Evolutionary conservation across 805 yeast species (phyloP).

Genomic region (Hanseniaspora jakobsenii): DNA sequence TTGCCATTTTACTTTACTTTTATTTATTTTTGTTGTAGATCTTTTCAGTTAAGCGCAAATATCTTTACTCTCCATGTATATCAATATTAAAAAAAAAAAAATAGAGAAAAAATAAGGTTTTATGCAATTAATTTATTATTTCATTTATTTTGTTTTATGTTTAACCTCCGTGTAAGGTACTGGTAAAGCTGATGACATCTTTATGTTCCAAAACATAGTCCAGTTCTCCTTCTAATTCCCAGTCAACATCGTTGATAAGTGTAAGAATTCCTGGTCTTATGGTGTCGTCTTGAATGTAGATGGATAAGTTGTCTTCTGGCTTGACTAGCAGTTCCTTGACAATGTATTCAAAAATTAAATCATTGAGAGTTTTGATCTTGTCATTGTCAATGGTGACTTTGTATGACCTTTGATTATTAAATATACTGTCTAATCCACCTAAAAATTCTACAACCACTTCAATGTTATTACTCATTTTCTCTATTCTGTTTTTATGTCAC

Average conservation of each 20-base stretch:
- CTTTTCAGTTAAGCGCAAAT: too few species aligned
- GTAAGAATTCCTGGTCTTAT: conserved; percentile 89
- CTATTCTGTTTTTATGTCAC: neutral
- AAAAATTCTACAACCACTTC: conserved; percentile 31
- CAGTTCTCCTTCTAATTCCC: conserved; percentile 90
- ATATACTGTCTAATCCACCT: conserved; percentile 80
- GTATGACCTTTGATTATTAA: conserved; percentile 45
- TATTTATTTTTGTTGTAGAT: too few species aligned
- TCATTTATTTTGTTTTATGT: neutral
- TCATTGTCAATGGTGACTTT: conserved; percentile 36
- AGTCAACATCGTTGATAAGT: conserved; percentile 84
- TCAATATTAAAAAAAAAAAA: neutral
- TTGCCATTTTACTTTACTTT: too few species aligned
- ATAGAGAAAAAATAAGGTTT: neutral
- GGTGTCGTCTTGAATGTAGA: conserved; percentile 69
- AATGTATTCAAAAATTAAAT: conserved; percentile 43
- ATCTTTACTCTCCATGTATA: too few species aligned
- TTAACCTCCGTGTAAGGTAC: conserved; percentile 89
- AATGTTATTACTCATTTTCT: neutral
- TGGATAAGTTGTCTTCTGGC: conserved; percentile 51
- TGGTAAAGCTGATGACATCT: conserved; percentile 75
- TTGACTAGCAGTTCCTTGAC: conserved; percentile 39
- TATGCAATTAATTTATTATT: neutral
- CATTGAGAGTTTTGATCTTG: conserved; percentile 27
- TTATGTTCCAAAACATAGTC: conserved; percentile 62